These are phyloP conservation scores for Boletus rex-veris DNA, from an alignment of 768 basidiomycete genomes.

Conservation along the genomic window DNA sequence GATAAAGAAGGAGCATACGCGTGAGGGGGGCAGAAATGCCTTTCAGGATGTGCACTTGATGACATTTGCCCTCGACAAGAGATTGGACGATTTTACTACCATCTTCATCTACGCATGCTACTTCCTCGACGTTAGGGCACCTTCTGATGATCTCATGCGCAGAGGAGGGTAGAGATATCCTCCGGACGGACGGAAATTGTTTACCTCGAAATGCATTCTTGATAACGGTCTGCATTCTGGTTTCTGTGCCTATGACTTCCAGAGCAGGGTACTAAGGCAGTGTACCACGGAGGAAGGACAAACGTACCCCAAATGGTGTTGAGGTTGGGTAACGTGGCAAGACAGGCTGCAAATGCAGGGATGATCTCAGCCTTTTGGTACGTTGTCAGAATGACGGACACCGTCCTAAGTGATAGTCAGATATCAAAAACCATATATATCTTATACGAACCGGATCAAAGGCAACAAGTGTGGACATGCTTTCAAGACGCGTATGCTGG, in stretches of 20 bases:
- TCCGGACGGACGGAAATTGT: conserved; percentile 8
- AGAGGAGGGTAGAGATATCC: background rate
- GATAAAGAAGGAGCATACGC: background rate
- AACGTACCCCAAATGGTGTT: conserved; percentile 1
- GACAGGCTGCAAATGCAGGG: conserved; percentile 7
- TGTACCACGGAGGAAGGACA: background rate
- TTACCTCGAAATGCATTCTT: conserved; percentile 4
- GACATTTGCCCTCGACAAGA: conserved; percentile 1
- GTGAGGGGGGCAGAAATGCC: conserved; percentile 1
- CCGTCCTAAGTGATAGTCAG: background rate
- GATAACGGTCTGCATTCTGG: conserved; percentile 1
- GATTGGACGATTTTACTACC: conserved; percentile 3
- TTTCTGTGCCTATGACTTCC: conserved; percentile 2
- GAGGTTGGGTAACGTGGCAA: conserved; percentile 5
- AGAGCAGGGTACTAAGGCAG: background rate
- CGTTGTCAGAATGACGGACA: background rate
- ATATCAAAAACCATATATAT: too few species aligned
- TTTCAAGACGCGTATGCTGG: background rate
- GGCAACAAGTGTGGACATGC: conserved; percentile 2
- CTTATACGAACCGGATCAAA: background rate
- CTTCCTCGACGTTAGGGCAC: conserved; percentile 10
- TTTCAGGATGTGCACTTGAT: conserved; percentile 1
- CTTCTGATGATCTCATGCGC: conserved; percentile 8
- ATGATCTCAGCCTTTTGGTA: background rate
- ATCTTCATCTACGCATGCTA: conserved; percentile 2